Conservation (phyloP, 371 early-diverging fungal species). For the Mortierella sp. region DNA sequence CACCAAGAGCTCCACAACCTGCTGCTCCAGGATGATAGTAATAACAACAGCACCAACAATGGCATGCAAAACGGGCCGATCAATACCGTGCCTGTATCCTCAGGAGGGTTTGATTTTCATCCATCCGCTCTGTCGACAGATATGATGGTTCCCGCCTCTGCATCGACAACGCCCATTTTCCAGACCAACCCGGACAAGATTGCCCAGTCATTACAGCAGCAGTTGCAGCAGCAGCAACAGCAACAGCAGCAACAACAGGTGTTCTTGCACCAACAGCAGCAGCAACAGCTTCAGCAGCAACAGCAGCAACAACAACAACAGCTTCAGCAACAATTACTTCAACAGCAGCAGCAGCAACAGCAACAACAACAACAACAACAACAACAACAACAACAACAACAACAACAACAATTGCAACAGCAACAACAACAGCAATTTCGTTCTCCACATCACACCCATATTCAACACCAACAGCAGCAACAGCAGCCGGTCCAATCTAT, state of each 20-base stretch:
- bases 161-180: slow-evolving; percentile 49
- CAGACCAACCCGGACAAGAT: slow-evolving; percentile 41
- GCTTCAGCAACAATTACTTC: slow-evolving; percentile 16
- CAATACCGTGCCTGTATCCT: slow-evolving; percentile 11
- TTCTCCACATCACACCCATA: neutral
- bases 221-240: slow-evolving; percentile 26
- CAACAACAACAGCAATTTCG: slow-evolving; percentile 21
- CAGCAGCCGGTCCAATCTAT: slow-evolving; percentile 25
- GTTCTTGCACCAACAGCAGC: slow-evolving; percentile 30
- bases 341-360: slow-evolving; percentile 11
- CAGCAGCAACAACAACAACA: slow-evolving; percentile 18
- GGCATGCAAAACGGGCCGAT: slow-evolving; percentile 11
- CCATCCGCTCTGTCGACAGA: slow-evolving; percentile 34
- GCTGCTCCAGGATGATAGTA: slow-evolving; percentile 28
- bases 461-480: slow-evolving; percentile 21
- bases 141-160: slow-evolving; percentile 39
- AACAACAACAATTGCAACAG: slow-evolving; percentile 21
- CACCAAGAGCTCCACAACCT: slow-evolving; percentile 40
- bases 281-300: slow-evolving; percentile 15
- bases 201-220: slow-evolving; percentile 36
- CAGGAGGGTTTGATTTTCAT: slow-evolving; percentile 35
- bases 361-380: slow-evolving; percentile 11
- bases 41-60: slow-evolving; percentile 8
- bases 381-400: slow-evolving; percentile 9
- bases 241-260: slow-evolving; percentile 22